Base-by-base conservation (phyloP, 352 stramenopile species). In the Globisporangium cederbergense region DNA sequence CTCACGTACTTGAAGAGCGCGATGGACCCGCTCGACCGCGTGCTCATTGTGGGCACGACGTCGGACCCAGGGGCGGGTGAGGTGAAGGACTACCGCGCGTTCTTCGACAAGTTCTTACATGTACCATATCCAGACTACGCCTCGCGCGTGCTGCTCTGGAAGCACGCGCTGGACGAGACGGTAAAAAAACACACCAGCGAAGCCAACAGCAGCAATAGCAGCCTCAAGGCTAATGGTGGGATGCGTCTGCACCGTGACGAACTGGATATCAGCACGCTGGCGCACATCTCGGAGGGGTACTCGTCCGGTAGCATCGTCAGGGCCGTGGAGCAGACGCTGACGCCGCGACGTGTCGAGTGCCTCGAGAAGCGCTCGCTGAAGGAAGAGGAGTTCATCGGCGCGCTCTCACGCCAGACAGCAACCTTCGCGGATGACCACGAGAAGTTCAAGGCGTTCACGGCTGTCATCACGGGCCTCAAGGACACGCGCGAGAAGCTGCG, bases 91-190 rank as follows among this genome's bases (percentile, higher is more conserved):
- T 89, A 97, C n/a, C 79, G 80, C 36, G 72, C 72, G 46, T 90
- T 91, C 70, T 98, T 98, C 70, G 90, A 98, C 69, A 97, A 96
- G 65, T 95, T 95, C 54, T 64, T 98, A 2, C 96, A 97, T 66
- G 75, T 98, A 42, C 93, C 95, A 49, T 96, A 93, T 63, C 91
- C 92, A 7, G 90, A 98, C 74, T 97, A 98, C 66, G 73, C 90
- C 11, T 93, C 90, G 43, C 82, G 94, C 18, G 74, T 96, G 36
- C 71, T 97, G 62, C 72, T 98, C 8, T 98, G 95, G 95, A 86
- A 91, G 56, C 62, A 90, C 18, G 79, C 84, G 36, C 72, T 98
- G 38, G 66, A 81, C 13, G 64, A 70, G 22, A 81, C 76, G 2
- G 77, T 97, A 22, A 60, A 72, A 6, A 46, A 51, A 10, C 73